These are phyloP conservation scores for Moringa oleifera DNA, from an alignment of 345 rosid genomes.

Conservation along the genomic window DNA sequence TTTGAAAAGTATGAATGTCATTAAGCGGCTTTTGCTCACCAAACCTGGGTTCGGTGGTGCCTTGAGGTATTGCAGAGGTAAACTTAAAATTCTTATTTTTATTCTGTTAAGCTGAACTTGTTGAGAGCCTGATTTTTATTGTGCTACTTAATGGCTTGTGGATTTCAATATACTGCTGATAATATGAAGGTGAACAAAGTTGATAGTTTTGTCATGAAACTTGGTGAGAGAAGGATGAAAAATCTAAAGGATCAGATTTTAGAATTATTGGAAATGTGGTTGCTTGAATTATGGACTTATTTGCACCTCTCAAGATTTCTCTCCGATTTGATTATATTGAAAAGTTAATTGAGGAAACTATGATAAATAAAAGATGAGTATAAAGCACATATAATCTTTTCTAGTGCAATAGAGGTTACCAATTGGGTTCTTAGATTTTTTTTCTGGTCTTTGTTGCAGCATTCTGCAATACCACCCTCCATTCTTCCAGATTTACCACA, in stretches of 20 bases:
- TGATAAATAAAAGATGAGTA: neutral
- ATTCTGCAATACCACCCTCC: conserved; percentile 25
- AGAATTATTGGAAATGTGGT: too few relatives aligned
- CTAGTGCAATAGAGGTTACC: neutral
- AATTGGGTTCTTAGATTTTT: conserved; percentile 9
- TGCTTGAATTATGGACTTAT: too few relatives aligned
- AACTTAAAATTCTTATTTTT: too few relatives aligned
- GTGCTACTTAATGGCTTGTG: neutral
- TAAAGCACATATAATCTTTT: neutral
- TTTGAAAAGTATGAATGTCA: conserved; percentile 22
- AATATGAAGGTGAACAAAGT: neutral
- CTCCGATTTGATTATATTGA: neutral
- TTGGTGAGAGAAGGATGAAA: too few relatives aligned
- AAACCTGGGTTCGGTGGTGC: conserved; percentile 14
- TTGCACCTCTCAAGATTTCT: neutral
- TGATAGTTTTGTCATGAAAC: neutral
- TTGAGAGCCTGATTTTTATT: neutral
- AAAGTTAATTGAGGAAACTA: neutral
- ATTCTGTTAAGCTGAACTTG: neutral
- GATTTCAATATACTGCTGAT: neutral
- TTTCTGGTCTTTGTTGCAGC: conserved; percentile 26
- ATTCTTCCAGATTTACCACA: conserved; percentile 24
- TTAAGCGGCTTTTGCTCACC: conserved; percentile 24
- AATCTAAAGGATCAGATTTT: neutral
- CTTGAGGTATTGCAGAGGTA: conserved; percentile 24